Evolutionary conservation across 2,329 filamentous ascomycete genomes (phyloP).

Genomic region (Clathrospora elynae): DNA sequence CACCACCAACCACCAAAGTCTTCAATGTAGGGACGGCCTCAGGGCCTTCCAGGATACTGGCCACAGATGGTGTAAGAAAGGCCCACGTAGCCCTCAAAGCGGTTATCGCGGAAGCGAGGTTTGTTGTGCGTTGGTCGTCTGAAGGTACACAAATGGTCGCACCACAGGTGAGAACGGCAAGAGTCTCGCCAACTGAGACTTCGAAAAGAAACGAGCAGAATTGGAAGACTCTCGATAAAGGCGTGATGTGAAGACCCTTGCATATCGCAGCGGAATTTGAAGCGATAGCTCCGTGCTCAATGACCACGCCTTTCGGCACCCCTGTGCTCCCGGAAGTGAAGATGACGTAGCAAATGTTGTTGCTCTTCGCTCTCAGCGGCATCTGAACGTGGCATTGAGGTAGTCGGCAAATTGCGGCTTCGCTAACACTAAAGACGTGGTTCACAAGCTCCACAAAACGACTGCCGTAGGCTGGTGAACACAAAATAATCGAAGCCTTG

Average conservation of each 20-base stretch:
- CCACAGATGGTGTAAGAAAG: constrained; percentile 43
- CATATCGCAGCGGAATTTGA: constrained; percentile 38
- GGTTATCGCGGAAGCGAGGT: constrained; percentile 49
- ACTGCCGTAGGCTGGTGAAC: constrained; percentile 30
- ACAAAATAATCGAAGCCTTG: constrained; percentile 35
- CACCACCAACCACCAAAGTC: constrained; percentile 40
- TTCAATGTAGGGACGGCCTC: constrained; percentile 48
- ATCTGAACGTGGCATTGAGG: constrained; percentile 12
- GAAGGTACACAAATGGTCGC: constrained; percentile 44
- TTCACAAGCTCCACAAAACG: constrained; percentile 25
- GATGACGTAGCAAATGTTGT: constrained; percentile 36
- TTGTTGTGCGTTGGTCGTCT: constrained; percentile 51
- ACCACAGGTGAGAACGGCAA: constrained; percentile 39
- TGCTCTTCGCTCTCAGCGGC: constrained; percentile 21
- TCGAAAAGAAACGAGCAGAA: constrained; percentile 46
- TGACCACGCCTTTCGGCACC: constrained; percentile 39
- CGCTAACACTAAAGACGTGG: constrained; percentile 27
- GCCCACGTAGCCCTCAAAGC: constrained; percentile 38
- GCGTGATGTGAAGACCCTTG: constrained; percentile 34
- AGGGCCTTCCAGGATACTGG: constrained; percentile 42
- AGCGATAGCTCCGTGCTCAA: constrained; percentile 38
- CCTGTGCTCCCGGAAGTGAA: constrained; percentile 46
- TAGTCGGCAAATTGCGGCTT: constrained; percentile 22
- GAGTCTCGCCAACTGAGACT: constrained; percentile 42
- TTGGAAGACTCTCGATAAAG: constrained; percentile 41